phyloP scores from a whole-genome alignment of 768 basidiomycete genomes.

The Lenzites betulinus region DNA sequence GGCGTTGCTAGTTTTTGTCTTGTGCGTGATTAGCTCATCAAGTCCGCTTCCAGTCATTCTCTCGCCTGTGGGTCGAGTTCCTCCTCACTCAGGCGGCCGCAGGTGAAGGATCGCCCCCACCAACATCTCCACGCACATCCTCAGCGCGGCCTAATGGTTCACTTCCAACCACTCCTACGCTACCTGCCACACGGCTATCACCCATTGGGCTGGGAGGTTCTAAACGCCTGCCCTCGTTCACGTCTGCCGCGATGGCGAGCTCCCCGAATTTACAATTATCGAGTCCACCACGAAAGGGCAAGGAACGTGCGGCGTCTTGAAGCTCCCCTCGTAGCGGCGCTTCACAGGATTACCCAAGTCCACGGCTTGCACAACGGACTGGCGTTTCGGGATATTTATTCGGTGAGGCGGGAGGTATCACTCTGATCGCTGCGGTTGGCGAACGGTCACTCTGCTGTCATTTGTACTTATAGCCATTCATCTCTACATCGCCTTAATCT shows the following conservation, averaged over 20 bases:
- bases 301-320: conserved; percentile 40
- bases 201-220: conserved; percentile 32
- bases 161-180: conserved; percentile 37
- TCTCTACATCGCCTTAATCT: neutral
- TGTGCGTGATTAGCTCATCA: neutral
- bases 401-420: neutral
- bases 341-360: neutral
- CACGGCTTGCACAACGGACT: neutral
- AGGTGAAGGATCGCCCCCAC: conserved; percentile 36
- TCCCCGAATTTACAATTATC: conserved; percentile 40
- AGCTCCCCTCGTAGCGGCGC: neutral
- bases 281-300: conserved; percentile 48
- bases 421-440: neutral
- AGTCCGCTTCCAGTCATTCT: conserved; percentile 73
- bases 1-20: conserved; percentile 20
- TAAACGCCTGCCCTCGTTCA: conserved; percentile 43
- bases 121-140: conserved; percentile 27
- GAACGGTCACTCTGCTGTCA: neutral
- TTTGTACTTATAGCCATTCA: conserved; percentile 1
- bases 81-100: conserved; percentile 86
- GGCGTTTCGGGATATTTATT: neutral
- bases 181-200: conserved; percentile 17
- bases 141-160: conserved; percentile 36
- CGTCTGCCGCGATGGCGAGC: conserved; percentile 40
- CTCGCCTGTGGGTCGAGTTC: conserved; percentile 97